These are phyloP conservation scores for Quercus wislizeni DNA, from an alignment of 306 rosid species.

Conservation along the genomic window DNA sequence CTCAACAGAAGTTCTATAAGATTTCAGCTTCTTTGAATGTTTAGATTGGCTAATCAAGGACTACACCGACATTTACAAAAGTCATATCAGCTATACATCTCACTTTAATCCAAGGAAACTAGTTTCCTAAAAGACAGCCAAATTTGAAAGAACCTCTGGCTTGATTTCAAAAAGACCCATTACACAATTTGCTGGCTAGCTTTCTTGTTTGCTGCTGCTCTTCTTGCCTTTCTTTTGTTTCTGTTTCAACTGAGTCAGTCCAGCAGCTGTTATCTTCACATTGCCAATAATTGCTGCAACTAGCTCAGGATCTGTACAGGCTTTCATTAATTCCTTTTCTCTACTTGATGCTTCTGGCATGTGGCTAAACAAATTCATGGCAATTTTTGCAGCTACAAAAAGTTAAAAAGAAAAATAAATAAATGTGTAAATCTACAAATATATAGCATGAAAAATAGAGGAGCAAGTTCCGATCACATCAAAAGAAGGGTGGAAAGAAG, in stretches of 20 bases:
- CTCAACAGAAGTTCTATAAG: neutral
- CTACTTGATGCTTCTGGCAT: constrained; percentile 75
- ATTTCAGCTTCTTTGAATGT: neutral
- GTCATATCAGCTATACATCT: neutral
- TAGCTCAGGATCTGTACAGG: constrained; percentile 92
- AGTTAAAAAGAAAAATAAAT: neutral
- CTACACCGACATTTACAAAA: neutral
- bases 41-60: neutral
- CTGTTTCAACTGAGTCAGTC: constrained; percentile 88
- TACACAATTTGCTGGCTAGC: constrained; percentile 4
- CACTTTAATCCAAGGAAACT: neutral
- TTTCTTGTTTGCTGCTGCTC: constrained; percentile 37
- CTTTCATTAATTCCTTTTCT: constrained; percentile 96
- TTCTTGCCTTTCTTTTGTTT: constrained; percentile 93
- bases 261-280: constrained; percentile 80
- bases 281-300: constrained; percentile 85
- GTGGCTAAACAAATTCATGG: constrained; percentile 93
- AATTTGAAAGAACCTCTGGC: neutral
- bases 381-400: constrained; percentile 78
- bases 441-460: neutral
- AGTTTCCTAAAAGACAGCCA: neutral
- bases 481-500: neutral
- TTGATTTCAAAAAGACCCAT: neutral
- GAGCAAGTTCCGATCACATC: neutral
- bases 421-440: neutral